Conservation (phyloP, 1,284 basidiomycete genomes). For the Rhodotorula glutinis region DNA sequence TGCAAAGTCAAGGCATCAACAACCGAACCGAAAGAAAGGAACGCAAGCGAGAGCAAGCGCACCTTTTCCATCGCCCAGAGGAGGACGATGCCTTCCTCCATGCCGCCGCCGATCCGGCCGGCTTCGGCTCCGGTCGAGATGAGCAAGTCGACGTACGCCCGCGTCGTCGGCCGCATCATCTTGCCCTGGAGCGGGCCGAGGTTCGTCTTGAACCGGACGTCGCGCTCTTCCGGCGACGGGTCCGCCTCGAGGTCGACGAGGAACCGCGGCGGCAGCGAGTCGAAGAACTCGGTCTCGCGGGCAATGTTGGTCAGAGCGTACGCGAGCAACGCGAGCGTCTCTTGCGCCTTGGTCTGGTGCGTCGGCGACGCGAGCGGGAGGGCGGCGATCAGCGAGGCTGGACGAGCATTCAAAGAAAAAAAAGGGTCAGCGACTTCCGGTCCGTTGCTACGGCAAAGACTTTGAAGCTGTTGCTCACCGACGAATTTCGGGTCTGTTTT, state of each 20-base stretch:
- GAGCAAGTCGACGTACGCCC: constrained; percentile 23
- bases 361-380: constrained; percentile 17
- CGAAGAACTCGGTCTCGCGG: constrained; percentile 30
- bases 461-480: background rate
- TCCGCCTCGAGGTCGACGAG: constrained; percentile 10
- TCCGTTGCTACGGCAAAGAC: too few species aligned
- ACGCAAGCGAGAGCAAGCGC: background rate
- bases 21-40: too few species aligned
- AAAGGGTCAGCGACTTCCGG: too few species aligned
- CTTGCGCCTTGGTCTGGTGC: constrained; percentile 5
- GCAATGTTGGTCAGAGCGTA: constrained; percentile 28
- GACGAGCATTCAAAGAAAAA: background rate
- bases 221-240: background rate
- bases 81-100: constrained; percentile 24
- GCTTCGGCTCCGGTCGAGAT: constrained; percentile 29
- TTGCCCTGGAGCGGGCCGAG: constrained; percentile 8
- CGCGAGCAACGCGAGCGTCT: constrained; percentile 19
- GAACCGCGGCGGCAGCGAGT: constrained; percentile 18
- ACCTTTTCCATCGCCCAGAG: constrained; percentile 34
- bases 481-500: constrained; percentile 28
- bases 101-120: constrained; percentile 7
- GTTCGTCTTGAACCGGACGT: constrained; percentile 6
- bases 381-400: constrained; percentile 16
- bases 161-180: constrained; percentile 16
- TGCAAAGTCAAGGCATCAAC: too few species aligned